Percentiles rank a stretch among this genome's conserved stretches.
These are phyloP conservation scores for Lagenaria siceraria DNA, from an alignment of 306 rosid species.

Conservation along the genomic window DNA sequence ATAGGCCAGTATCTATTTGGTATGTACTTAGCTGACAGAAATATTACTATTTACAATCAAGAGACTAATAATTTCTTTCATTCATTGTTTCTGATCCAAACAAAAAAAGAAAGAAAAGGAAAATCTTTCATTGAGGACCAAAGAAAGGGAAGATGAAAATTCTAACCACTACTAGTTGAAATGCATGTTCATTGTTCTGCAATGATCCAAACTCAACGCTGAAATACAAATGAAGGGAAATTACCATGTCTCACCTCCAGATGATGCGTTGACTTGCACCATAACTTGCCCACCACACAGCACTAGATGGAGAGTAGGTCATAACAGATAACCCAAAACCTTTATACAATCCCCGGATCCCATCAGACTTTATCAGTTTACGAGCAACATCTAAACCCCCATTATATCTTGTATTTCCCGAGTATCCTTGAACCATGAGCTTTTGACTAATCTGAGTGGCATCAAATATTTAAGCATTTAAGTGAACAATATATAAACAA, in stretches of 20 bases:
- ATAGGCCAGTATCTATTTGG: neutral
- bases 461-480: neutral
- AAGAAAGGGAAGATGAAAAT: neutral
- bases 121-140: neutral
- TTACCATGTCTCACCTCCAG: constrained; percentile 81
- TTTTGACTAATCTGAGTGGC: constrained; percentile 66
- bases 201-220: neutral
- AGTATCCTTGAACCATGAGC: constrained; percentile 91
- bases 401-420: constrained; percentile 59
- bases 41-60: neutral
- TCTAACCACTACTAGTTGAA: neutral
- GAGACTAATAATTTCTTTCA: neutral
- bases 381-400: constrained; percentile 89
- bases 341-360: constrained; percentile 70
- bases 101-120: too few species aligned
- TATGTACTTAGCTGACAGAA: neutral
- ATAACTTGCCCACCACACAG: constrained; percentile 97
- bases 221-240: constrained; percentile 4
- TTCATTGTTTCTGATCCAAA: too few species aligned
- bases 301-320: constrained; percentile 90
- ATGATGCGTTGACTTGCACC: constrained; percentile 80
- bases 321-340: constrained; percentile 85
- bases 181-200: neutral
- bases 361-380: constrained; percentile 47
- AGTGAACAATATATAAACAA: constrained; percentile 2